phyloP scores from a whole-genome alignment of 2,329 filamentous ascomycete species.

The Exophiala phaeomuriformis region DNA sequence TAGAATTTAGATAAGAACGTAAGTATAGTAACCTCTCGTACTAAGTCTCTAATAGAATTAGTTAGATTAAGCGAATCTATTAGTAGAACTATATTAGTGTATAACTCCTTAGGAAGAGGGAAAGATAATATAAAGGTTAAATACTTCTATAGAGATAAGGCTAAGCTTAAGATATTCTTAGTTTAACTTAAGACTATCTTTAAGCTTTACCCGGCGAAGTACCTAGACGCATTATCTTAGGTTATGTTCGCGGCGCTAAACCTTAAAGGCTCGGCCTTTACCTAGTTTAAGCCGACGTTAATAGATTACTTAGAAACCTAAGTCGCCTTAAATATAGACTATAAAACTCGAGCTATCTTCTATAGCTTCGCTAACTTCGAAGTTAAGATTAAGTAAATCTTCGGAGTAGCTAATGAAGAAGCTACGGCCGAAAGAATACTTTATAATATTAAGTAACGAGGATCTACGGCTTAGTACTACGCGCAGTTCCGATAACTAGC shows the following conservation, averaged over 20 bases:
- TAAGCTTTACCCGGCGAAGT: not conserved
- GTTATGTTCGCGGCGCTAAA: not conserved
- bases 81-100: too few relatives aligned
- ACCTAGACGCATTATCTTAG: not conserved
- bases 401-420: not conserved
- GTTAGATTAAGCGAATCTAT: too few relatives aligned
- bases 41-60: not conserved
- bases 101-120: not conserved
- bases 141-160: not conserved
- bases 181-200: not conserved
- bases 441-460: not conserved
- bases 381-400: not conserved
- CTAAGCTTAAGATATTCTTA: not conserved
- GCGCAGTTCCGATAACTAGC: not conserved
- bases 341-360: not conserved
- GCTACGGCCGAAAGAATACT: not conserved
- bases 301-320: not conserved
- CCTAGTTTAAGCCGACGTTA: not conserved
- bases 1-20: not conserved
- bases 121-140: not conserved
- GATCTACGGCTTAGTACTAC: conserved; percentile 1
- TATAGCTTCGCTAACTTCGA: not conserved
- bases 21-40: not conserved
- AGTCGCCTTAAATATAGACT: not conserved
- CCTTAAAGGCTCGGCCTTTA: not conserved